Percentiles rank a stretch among this genome's conserved stretches.
Evolutionary conservation across 2,329 filamentous ascomycete genomes (phyloP).

Genomic region (Albifimbria verrucaria): DNA sequence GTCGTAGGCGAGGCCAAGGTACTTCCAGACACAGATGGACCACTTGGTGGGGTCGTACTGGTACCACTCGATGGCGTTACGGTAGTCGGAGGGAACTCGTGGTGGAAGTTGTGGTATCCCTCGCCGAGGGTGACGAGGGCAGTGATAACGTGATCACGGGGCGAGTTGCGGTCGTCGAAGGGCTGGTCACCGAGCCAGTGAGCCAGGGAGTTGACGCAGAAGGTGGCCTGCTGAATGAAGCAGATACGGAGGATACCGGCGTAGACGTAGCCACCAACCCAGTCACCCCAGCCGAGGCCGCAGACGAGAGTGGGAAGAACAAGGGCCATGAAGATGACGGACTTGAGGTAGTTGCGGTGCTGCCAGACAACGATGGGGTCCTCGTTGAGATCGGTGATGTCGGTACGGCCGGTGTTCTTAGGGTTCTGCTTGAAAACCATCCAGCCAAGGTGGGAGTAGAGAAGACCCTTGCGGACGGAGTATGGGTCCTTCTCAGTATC

Average conservation of each 20-base stretch:
- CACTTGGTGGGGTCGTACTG: slow-evolving; percentile 92
- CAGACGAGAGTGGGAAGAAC: slow-evolving; percentile 72
- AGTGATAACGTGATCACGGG: slow-evolving; percentile 75
- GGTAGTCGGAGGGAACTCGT: slow-evolving; percentile 86
- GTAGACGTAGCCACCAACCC: slow-evolving; percentile 78
- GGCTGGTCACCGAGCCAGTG: slow-evolving; percentile 89
- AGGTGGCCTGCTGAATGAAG: slow-evolving; percentile 80
- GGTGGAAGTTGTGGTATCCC: slow-evolving; percentile 86
- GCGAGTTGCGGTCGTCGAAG: slow-evolving; percentile 86
- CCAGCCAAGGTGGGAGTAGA: slow-evolving; percentile 80
- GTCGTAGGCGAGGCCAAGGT: slow-evolving; percentile 78
- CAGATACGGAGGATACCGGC: slow-evolving; percentile 76
- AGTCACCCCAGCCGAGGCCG: slow-evolving; percentile 79
- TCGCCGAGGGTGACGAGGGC: slow-evolving; percentile 75
- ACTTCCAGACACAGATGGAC: slow-evolving; percentile 82
- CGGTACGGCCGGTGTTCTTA: slow-evolving; percentile 81
- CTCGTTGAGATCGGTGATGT: slow-evolving; percentile 85
- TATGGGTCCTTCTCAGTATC: slow-evolving; percentile 92
- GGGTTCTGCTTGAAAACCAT: slow-evolving; percentile 94
- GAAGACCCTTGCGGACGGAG: slow-evolving; percentile 81
- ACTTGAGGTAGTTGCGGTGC: slow-evolving; percentile 82
- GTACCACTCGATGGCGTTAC: slow-evolving; percentile 78
- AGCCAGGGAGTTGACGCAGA: slow-evolving; percentile 80
- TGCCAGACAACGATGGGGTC: slow-evolving; percentile 84
- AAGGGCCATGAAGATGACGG: slow-evolving; percentile 73